These are phyloP conservation scores for Peziza echinospora DNA, from an alignment of 495 filamentous ascomycete species.

Conservation along the genomic window DNA sequence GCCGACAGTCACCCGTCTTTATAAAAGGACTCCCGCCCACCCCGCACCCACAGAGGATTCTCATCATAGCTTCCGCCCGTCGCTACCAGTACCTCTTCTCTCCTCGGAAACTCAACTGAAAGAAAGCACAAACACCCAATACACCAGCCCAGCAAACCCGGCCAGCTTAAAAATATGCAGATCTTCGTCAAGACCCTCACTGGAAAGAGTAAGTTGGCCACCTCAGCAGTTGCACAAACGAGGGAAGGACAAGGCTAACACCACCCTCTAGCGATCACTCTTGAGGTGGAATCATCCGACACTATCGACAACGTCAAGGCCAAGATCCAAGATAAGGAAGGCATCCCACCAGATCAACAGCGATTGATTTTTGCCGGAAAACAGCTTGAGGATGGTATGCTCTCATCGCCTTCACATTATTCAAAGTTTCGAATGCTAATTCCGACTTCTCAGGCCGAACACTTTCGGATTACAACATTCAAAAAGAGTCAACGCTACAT, in stretches of 20 bases:
- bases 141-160: no score
- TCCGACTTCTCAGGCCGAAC: not conserved
- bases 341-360: slow-evolving; percentile 75
- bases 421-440: not conserved
- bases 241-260: no score
- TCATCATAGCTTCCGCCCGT: no score
- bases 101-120: no score
- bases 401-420: not conserved
- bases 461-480: slow-evolving; percentile 61
- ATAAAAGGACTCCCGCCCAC: no score
- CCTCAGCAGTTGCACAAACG: no score
- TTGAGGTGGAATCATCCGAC: slow-evolving; percentile 96
- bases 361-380: slow-evolving; percentile 81
- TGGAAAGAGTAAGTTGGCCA: slow-evolving; percentile 19
- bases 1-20: no score
- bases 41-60: no score
- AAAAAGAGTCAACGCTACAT: slow-evolving; percentile 80
- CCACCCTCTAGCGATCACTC: slow-evolving; percentile 56
- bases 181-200: slow-evolving; percentile 83
- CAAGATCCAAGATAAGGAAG: slow-evolving; percentile 94
- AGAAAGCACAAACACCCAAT: no score
- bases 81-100: no score
- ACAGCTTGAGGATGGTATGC: slow-evolving; percentile 58
- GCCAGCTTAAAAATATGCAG: slow-evolving; percentile 82
- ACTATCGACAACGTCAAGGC: slow-evolving; percentile 97